phyloP scores from a whole-genome alignment of 2,329 filamentous ascomycete species.

The Fusarium redolens region DNA sequence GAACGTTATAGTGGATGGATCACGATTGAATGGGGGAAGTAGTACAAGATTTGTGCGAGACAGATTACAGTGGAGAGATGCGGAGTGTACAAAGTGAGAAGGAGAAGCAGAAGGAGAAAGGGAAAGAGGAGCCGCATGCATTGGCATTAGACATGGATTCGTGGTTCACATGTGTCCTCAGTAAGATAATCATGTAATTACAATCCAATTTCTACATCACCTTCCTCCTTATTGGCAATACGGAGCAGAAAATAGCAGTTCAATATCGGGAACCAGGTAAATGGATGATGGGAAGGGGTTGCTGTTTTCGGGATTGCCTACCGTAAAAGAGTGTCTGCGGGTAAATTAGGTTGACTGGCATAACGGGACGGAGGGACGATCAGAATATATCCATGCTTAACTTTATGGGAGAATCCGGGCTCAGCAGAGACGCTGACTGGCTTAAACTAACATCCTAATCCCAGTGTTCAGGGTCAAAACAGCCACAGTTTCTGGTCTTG shows the following conservation, averaged over 20 bases:
- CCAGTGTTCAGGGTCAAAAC: conserved; percentile 16
- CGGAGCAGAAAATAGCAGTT: not conserved
- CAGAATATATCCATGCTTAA: conserved; percentile 37
- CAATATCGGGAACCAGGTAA: not conserved
- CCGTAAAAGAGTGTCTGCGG: conserved; percentile 19
- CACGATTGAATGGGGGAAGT: conserved; percentile 32
- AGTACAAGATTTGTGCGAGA: conserved; percentile 32
- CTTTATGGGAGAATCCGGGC: conserved; percentile 41
- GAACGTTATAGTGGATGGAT: conserved; percentile 40
- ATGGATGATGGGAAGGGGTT: conserved; percentile 10
- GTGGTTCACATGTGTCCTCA: conserved; percentile 7
- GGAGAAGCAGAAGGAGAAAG: conserved; percentile 15
- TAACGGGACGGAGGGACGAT: conserved; percentile 39
- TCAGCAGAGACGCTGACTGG: conserved; percentile 36
- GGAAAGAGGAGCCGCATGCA: not conserved
- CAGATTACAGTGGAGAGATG: conserved; percentile 29
- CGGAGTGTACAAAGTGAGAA: conserved; percentile 34
- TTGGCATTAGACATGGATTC: conserved; percentile 10
- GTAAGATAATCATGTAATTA: not conserved
- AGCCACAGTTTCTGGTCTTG: conserved; percentile 27
- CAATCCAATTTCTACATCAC: not conserved
- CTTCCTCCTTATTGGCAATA: conserved; percentile 8
- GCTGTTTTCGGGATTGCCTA: conserved; percentile 31
- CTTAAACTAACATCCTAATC: conserved; percentile 18
- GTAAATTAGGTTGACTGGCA: conserved; percentile 33